A percentile compares a stretch with the other conserved stretches of the same genome.
Evolutionary conservation across 2,329 filamentous ascomycete genomes (phyloP).

Genomic region (Paecilomyces variotii): DNA sequence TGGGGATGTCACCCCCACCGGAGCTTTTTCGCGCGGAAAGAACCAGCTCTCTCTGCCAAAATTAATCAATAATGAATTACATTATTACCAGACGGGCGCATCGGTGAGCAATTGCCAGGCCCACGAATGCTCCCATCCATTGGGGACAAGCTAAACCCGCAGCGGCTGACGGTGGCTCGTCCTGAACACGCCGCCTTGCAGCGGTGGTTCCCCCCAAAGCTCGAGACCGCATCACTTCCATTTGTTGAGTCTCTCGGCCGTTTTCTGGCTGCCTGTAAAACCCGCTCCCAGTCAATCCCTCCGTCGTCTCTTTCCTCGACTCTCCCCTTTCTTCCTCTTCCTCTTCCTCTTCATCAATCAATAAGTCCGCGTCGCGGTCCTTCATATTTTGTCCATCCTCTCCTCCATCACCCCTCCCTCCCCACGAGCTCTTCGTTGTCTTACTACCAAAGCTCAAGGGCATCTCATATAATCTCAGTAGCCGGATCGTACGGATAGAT

Average conservation of each 20-base stretch:
- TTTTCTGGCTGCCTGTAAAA: neutral
- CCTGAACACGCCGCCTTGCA: neutral
- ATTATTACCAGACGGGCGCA: neutral
- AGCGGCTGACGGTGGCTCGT: neutral
- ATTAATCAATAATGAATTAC: no score
- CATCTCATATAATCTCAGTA: neutral
- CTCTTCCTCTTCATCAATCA: constrained; percentile 11
- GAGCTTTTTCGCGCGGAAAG: neutral
- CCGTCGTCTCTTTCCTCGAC: neutral
- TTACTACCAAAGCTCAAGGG: neutral
- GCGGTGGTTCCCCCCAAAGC: neutral
- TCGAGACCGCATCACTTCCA: neutral
- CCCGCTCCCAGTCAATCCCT: neutral
- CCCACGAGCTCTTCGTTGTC: neutral
- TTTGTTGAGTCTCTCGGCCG: neutral
- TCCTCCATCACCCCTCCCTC: neutral
- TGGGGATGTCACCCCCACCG: neutral
- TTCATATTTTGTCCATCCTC: constrained; percentile 10
- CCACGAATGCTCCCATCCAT: constrained; percentile 4
- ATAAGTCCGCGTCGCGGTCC: constrained; percentile 9
- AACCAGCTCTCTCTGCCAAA: neutral
- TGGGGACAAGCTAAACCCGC: constrained; percentile 11
- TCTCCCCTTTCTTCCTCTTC: constrained; percentile 10
- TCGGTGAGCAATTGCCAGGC: neutral
- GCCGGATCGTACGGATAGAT: neutral